Conservation (phyloP, 1,284 basidiomycete species). For the Meripilus lineatus region DNA sequence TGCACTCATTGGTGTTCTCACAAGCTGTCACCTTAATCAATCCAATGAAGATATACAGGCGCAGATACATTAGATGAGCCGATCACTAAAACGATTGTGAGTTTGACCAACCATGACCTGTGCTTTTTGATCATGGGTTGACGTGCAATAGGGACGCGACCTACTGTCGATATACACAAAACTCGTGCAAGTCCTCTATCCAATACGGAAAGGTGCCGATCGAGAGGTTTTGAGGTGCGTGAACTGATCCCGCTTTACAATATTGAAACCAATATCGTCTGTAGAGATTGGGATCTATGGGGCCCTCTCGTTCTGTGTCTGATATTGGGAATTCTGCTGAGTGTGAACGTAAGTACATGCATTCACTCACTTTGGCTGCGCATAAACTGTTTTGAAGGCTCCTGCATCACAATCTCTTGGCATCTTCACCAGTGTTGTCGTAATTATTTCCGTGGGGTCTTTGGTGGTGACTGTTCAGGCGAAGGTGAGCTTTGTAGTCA, state of each 20-base stretch:
- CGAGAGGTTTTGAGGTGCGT: constrained; percentile 74
- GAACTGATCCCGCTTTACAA: background rate
- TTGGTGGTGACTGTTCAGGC: constrained; percentile 90
- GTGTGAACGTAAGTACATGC: constrained; percentile 65
- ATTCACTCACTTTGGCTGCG: background rate
- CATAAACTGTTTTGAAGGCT: constrained; percentile 46
- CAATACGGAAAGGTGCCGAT: constrained; percentile 63
- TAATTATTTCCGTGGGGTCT: constrained; percentile 86
- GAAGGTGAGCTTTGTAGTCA: constrained; percentile 59
- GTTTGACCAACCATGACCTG: constrained; percentile 32
- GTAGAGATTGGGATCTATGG: constrained; percentile 95
- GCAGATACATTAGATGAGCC: constrained; percentile 90
- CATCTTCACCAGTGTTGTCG: constrained; percentile 89
- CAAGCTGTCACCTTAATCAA: constrained; percentile 1
- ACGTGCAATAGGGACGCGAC: constrained; percentile 67
- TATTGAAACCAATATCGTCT: constrained; percentile 1
- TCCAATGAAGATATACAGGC: constrained; percentile 59
- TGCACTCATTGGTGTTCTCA: background rate
- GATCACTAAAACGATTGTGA: constrained; percentile 81
- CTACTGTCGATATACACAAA: constrained; percentile 87
- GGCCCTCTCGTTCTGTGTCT: constrained; percentile 88
- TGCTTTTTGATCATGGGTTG: background rate
- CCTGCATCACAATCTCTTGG: constrained; percentile 79
- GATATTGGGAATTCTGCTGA: constrained; percentile 81
- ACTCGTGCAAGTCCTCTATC: constrained; percentile 89